Conservation (phyloP, 1,139 yeast genomes). For the Arxiozyma telluris region DNA sequence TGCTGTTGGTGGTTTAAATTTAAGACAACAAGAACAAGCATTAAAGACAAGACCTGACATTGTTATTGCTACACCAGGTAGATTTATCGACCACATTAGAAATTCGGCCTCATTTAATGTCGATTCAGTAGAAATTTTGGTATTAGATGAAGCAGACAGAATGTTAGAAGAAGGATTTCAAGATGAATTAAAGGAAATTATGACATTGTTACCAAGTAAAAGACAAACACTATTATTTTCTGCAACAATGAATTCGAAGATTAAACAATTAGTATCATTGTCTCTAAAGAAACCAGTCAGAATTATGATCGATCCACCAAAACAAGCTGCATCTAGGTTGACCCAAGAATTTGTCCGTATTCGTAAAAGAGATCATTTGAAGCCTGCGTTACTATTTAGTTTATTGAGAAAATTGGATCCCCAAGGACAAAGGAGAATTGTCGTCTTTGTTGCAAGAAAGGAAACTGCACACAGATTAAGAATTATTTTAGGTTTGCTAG, state of each 20-base stretch:
- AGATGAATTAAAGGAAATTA: constrained; percentile 82
- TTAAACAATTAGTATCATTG: constrained; percentile 77
- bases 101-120: constrained; percentile 90
- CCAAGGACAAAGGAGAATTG: constrained; percentile 56
- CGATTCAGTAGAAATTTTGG: constrained; percentile 83
- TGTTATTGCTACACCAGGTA: constrained; percentile 94
- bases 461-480: constrained; percentile 83
- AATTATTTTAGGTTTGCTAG: constrained; percentile 75
- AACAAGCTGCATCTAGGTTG: constrained; percentile 79
- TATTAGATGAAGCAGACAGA: constrained; percentile 90
- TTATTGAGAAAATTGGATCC: constrained; percentile 59
- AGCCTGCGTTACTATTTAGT: constrained; percentile 73
- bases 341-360: constrained; percentile 90
- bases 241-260: constrained; percentile 94
- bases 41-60: constrained; percentile 87
- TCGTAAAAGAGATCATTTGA: constrained; percentile 75
- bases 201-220: constrained; percentile 75
- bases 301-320: constrained; percentile 94
- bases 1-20: constrained; percentile 95
- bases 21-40: constrained; percentile 91
- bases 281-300: constrained; percentile 85
- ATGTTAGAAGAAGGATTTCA: constrained; percentile 99
- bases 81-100: constrained; percentile 92
- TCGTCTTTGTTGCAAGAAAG: constrained; percentile 85
- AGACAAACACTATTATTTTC: constrained; percentile 92